phyloP scores from a whole-genome alignment of 1,139 yeast species.

The Yamadazyma spencermartinsiae region DNA sequence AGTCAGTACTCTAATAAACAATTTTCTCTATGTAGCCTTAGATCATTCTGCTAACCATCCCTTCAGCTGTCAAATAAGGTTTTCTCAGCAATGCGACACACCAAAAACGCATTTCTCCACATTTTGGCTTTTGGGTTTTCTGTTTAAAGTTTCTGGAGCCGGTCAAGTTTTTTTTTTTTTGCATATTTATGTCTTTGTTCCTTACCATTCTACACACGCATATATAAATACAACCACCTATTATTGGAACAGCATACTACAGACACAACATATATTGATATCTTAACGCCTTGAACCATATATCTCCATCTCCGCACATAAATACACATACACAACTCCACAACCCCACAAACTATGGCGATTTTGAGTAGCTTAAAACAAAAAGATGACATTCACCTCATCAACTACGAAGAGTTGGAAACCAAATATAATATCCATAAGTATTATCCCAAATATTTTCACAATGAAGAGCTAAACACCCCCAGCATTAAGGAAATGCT shows the following conservation, averaged over 20 bases:
- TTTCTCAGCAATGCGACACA: neutral
- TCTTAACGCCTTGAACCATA: too few species aligned
- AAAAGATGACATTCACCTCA: slow-evolving; percentile 15
- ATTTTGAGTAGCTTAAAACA: neutral
- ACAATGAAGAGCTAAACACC: slow-evolving; percentile 39
- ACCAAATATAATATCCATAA: slow-evolving; percentile 35
- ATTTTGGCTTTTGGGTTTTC: neutral
- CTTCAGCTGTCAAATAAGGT: slow-evolving; percentile 1
- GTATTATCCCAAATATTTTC: slow-evolving; percentile 43
- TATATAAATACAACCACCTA: too few species aligned
- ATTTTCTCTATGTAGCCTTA: too few species aligned
- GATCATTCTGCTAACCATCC: too few species aligned
- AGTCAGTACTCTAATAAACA: too few species aligned
- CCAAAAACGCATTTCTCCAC: neutral
- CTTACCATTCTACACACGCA: too few species aligned
- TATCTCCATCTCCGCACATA: neutral
- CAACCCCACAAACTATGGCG: neutral
- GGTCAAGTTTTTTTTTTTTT: neutral
- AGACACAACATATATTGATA: too few species aligned
- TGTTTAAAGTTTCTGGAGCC: neutral
- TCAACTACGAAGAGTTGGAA: slow-evolving; percentile 42
- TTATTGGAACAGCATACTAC: too few species aligned
- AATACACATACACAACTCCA: neutral
- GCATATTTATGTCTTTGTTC: neutral
- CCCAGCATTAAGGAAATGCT: slow-evolving; percentile 39